These are phyloP conservation scores for Neurospora crassa DNA, from an alignment of 2,329 filamentous ascomycete genomes.

Conservation along the genomic window DNA sequence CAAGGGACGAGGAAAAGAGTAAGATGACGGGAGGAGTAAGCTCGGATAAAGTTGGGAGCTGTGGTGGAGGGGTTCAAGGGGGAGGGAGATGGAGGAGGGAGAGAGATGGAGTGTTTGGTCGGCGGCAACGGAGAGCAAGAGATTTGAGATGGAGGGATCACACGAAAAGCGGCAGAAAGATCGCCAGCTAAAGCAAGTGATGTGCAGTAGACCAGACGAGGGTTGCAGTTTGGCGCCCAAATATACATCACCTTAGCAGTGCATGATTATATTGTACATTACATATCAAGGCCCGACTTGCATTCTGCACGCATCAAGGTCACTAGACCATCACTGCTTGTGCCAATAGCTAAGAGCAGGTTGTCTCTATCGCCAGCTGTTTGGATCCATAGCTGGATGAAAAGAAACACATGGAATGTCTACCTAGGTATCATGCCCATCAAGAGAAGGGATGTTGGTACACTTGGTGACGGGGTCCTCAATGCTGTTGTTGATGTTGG, in stretches of 20 bases:
- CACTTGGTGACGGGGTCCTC: background rate
- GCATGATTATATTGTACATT: no score
- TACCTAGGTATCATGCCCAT: background rate
- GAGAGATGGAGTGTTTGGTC: background rate
- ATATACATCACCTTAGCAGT: background rate
- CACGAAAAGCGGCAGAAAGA: background rate
- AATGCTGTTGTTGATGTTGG: background rate
- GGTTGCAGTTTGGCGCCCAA: background rate
- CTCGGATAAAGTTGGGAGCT: background rate
- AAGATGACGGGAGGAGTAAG: background rate
- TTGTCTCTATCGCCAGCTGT: background rate
- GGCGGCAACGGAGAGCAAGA: background rate
- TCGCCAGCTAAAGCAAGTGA: background rate
- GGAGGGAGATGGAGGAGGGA: background rate
- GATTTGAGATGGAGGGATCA: background rate
- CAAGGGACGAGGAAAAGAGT: background rate
- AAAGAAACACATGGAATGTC: no score
- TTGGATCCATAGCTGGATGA: background rate
- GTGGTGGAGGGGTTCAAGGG: background rate
- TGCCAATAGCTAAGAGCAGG: background rate
- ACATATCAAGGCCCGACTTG: background rate
- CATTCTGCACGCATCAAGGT: background rate
- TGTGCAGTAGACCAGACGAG: background rate
- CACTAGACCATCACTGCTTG: background rate
- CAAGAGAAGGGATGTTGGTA: background rate